A percentile compares a stretch with the other conserved stretches of the same genome.
These are phyloP conservation scores for Coemansia sp. DNA, from an alignment of 192 early-diverging fungal genomes.

Conservation along the genomic window DNA sequence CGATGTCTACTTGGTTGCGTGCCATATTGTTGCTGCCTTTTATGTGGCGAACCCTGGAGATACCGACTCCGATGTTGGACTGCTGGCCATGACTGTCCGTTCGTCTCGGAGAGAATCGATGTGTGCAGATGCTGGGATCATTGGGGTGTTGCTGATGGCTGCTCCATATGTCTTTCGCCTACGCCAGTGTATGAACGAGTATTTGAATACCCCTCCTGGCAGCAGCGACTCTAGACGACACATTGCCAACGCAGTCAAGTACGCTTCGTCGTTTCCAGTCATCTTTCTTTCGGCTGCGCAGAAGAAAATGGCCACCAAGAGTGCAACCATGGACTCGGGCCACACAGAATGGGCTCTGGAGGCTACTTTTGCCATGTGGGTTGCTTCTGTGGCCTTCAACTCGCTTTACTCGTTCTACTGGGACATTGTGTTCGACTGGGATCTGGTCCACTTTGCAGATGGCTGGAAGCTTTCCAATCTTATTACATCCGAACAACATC, in stretches of 20 bases:
- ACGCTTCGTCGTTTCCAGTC: slow-evolving; percentile 67
- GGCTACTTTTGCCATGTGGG: slow-evolving; percentile 52
- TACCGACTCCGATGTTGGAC: background rate
- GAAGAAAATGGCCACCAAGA: slow-evolving; percentile 16
- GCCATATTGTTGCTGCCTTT: slow-evolving; percentile 59
- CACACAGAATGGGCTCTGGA: slow-evolving; percentile 31
- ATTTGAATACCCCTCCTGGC: slow-evolving; percentile 19
- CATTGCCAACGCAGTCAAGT: slow-evolving; percentile 91
- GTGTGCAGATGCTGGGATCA: slow-evolving; percentile 21
- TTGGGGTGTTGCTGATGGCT: slow-evolving; percentile 32
- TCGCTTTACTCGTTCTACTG: slow-evolving; percentile 94
- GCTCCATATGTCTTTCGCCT: slow-evolving; percentile 52
- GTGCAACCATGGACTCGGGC: slow-evolving; percentile 22
- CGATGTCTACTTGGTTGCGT: slow-evolving; percentile 65
- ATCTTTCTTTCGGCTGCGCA: slow-evolving; percentile 47
- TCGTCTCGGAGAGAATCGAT: background rate
- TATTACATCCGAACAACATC: slow-evolving; percentile 8
- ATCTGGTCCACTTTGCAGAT: slow-evolving; percentile 54
- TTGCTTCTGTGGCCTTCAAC: slow-evolving; percentile 76
- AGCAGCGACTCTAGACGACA: slow-evolving; percentile 63
- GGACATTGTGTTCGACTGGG: slow-evolving; percentile 95
- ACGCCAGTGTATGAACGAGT: slow-evolving; percentile 56
- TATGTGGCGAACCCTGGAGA: slow-evolving; percentile 8
- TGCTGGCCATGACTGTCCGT: slow-evolving; percentile 12
- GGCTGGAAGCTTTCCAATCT: slow-evolving; percentile 41